phyloP scores from a whole-genome alignment of 805 yeast species.

The Metschnikowia vanudenii region DNA sequence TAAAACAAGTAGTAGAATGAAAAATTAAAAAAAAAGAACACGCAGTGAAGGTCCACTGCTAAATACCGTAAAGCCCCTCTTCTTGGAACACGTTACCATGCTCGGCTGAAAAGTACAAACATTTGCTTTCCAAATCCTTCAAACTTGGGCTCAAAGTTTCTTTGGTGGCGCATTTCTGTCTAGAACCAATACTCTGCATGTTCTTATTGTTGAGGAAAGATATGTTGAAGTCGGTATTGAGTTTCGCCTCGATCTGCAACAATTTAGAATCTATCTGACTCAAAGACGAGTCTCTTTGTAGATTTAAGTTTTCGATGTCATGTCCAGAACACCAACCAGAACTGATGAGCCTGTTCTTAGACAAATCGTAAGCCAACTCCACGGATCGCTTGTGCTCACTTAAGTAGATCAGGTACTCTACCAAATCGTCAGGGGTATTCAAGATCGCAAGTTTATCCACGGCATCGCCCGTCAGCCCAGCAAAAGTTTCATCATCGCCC shows the following conservation, averaged over 20 bases:
- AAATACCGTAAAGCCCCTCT: background rate
- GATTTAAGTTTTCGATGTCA: slow-evolving; percentile 37
- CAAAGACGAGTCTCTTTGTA: slow-evolving; percentile 36
- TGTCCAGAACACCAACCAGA: slow-evolving; percentile 45
- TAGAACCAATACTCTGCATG: slow-evolving; percentile 1
- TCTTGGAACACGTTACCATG: slow-evolving; percentile 7
- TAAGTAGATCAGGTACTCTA: slow-evolving; percentile 34
- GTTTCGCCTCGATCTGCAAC: slow-evolving; percentile 36
- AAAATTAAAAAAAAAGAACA: background rate
- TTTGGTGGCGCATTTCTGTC: slow-evolving; percentile 2
- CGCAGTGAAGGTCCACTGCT: background rate
- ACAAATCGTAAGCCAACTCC: slow-evolving; percentile 32
- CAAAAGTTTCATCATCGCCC: background rate
- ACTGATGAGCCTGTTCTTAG: slow-evolving; percentile 30
- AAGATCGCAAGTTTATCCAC: slow-evolving; percentile 20
- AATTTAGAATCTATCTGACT: slow-evolving; percentile 40
- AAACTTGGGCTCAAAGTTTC: slow-evolving; percentile 29
- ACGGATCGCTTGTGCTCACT: slow-evolving; percentile 34
- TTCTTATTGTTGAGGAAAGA: slow-evolving; percentile 22
- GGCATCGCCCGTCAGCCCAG: background rate
- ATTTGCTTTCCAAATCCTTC: slow-evolving; percentile 34
- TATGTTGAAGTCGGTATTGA: slow-evolving; percentile 29
- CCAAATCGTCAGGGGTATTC: slow-evolving; percentile 25
- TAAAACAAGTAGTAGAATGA: slow-evolving; percentile 4
- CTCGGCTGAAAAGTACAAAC: slow-evolving; percentile 25